Evolutionary conservation across 164 flowering plant genomes (phyloP), one percentile per base, ranked within the genome.

Genomic region (Tinospora cordifolia): DNA sequence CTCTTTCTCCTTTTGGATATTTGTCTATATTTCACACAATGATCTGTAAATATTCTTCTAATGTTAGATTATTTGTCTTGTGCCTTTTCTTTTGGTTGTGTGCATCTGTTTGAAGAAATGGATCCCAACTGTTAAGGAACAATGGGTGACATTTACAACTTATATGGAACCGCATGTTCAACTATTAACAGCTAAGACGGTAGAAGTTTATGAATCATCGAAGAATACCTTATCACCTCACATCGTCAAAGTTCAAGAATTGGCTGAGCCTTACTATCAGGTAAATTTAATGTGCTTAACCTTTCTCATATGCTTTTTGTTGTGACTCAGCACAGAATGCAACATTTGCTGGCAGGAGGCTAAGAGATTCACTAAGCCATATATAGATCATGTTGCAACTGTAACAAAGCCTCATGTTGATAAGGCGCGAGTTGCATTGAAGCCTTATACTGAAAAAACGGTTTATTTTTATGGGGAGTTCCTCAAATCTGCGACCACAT

Each of bases 351-450:
- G 62, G 17, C 86, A 94, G 99, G 90, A 87, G 74, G 87, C 81
- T 27, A 90, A 86, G 80, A 89, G 79, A 82, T 51, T 85, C 71
- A 84, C 86, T 77, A 90, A 85, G 84, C 98, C 98, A 65, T 88
- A 92, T 62, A 74, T 87, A 60, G 87, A 87, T 75, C 86, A 83
- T 79, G 83, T 85, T 79, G 90, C 86, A 47, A 77, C 81, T 62
- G 74, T 72, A 8, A 69, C 84, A 67, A 88, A 85, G 72, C 99
- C 99, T 76, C 99, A 90, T 83, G 87, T 90, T 64, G 91, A 89
- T 19, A 90, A 84, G 74, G 82, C 79, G 8, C 79, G 75, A 19
- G 77, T 81, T 79, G 84, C 75, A 24, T 69, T 87, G 78, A 88
- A 85, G 76, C 99, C 99, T 6, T 87, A 92, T 67, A 83, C 94